Base-by-base conservation (phyloP, 805 yeast species). In the Millerago galiae region DNA sequence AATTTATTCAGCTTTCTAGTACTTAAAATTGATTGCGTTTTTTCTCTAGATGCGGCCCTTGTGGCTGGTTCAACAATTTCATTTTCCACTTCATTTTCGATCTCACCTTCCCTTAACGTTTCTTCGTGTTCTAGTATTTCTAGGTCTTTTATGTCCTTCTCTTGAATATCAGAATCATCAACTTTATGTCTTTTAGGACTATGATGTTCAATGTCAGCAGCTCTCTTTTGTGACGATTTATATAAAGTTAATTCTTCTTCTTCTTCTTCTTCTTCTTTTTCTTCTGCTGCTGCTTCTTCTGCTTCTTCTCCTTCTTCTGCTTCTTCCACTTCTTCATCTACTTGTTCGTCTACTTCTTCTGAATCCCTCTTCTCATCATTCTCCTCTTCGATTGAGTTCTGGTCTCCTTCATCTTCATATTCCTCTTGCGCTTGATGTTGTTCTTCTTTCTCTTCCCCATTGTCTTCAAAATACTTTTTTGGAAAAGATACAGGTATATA, bases 1-100 rank as follows among this genome's bases (percentile, higher is more conserved):
- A 41, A 4, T 14, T 44, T 42, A 4, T 43, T 27, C 3, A 31
- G 15, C 26, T 29, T 28, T 17, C 30, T 34, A 3, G 45, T 42
- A 7, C 30, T 34, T 14, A 42, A n/a, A 12, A 42, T 30, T 9
- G 45, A 42, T 28, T 37, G 41, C 3, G 34, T 2, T 9, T 30
- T 42, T 18, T n/a, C 35, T 21, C 33, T 17, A 29, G 14, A n/a
- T n/a, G 32, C 32, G 4, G 32, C 16, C 8, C 32, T 29, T 29
- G 14, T 11, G n/a, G 15, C 5, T 29, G 15, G 17, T 14, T 6
- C 32, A n/a, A 9, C 5, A 14, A 29, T 15, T n/a, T n/a, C 32
- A 5, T 29, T 11, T 8, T 14, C 15, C 14, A 7, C 32, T 7
- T 29, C 16, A n/a, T 14, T 29, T 15, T 29, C 32, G 14, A 29